phyloP scores from a whole-genome alignment of 225 moss, liverwort and hornwort genomes.

The Antitrichia curtipendula region DNA sequence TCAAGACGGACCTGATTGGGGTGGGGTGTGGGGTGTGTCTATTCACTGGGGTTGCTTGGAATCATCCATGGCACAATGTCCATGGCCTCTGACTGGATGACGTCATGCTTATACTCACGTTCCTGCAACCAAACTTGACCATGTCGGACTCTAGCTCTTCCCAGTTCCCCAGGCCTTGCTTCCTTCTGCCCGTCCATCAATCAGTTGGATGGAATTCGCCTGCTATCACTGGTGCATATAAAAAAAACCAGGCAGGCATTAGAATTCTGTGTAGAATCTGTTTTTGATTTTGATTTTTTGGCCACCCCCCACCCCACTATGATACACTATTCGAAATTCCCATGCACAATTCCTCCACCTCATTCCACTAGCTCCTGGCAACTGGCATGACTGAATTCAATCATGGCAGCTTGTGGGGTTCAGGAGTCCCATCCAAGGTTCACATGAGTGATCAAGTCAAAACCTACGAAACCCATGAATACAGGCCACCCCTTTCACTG shows the following conservation, averaged over 20 bases:
- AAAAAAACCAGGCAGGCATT: neutral
- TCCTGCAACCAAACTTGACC: neutral
- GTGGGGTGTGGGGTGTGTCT: too few relatives aligned
- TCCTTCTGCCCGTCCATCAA: neutral
- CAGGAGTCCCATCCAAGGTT: neutral
- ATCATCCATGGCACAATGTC: neutral
- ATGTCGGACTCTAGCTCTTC: neutral
- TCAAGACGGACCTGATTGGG: neutral
- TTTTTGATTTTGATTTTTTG: neutral
- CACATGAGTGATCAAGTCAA: conserved; percentile 15
- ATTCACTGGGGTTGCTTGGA: neutral
- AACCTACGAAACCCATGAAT: neutral
- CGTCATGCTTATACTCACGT: neutral
- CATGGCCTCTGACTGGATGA: neutral
- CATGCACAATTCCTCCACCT: neutral
- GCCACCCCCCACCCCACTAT: too few relatives aligned
- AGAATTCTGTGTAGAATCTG: neutral
- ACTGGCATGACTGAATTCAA: conserved; percentile 10
- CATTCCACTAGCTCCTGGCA: neutral
- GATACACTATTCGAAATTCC: neutral
- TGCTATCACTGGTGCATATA: neutral
- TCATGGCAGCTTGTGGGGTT: conserved; percentile 8
- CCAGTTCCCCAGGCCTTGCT: neutral
- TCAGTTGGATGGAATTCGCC: neutral
- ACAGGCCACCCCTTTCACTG: neutral